Percentiles rank a stretch among this genome's conserved stretches.
Evolutionary conservation across 805 yeast species (phyloP).

Genomic region (Grigorovia humatica): DNA sequence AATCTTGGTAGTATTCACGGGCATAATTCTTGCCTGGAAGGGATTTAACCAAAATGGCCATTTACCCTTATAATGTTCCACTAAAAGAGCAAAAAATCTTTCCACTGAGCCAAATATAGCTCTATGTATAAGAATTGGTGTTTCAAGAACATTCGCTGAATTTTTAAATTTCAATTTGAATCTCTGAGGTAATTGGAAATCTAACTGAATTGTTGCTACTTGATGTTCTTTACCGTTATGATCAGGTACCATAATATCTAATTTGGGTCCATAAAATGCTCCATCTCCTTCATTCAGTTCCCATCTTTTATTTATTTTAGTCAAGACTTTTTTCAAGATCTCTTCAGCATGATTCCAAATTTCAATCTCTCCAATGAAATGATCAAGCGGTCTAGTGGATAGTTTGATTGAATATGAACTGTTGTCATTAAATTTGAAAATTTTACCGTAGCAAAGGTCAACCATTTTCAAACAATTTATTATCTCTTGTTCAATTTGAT

Average conservation of each 20-base stretch:
- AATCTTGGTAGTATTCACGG: slow-evolving; percentile 55
- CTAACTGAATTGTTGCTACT: slow-evolving; percentile 91
- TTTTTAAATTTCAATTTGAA: slow-evolving; percentile 63
- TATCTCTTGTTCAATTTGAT: slow-evolving; percentile 71
- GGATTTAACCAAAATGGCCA: slow-evolving; percentile 99
- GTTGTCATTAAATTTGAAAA: slow-evolving; percentile 27
- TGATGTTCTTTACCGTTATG: slow-evolving; percentile 76
- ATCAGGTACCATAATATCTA: slow-evolving; percentile 77
- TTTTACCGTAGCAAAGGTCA: slow-evolving; percentile 60
- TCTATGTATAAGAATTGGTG: slow-evolving; percentile 91
- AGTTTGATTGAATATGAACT: slow-evolving; percentile 53
- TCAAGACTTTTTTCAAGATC: slow-evolving; percentile 50
- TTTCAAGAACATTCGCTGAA: slow-evolving; percentile 40
- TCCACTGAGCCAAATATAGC: slow-evolving; percentile 94
- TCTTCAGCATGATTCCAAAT: slow-evolving; percentile 82
- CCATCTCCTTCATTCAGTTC: slow-evolving; percentile 84
- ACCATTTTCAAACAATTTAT: slow-evolving; percentile 59
- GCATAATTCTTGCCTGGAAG: slow-evolving; percentile 76
- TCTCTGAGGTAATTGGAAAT: slow-evolving; percentile 84
- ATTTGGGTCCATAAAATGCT: slow-evolving; percentile 92
- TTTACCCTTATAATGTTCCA: slow-evolving; percentile 82
- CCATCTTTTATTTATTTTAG: slow-evolving; percentile 51
- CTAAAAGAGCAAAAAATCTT: slow-evolving; percentile 78
- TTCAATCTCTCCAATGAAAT: slow-evolving; percentile 61
- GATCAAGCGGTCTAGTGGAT: slow-evolving; percentile 76